Base-by-base conservation (phyloP, 2,329 filamentous ascomycete species). In the Talaromyces sp. region DNA sequence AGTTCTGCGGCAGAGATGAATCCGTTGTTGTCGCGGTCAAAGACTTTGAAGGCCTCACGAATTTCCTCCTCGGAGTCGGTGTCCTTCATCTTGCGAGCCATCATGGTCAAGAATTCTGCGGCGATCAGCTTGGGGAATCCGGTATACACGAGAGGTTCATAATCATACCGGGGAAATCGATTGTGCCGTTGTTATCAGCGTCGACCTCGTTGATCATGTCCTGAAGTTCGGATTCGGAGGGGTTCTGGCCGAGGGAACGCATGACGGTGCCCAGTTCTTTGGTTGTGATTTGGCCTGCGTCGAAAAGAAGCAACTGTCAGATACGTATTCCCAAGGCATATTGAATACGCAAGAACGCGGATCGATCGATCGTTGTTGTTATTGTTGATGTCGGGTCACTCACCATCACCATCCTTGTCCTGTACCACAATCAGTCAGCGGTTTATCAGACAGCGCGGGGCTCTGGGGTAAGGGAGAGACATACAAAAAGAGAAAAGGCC, bases 401-500 rank as follows among this genome's bases (percentile, higher is more conserved):
- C 80, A 93, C 90, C 90, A 88, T 94, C 90, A 73, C 90, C 90
- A 84, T 94, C 90, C 82, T 94, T 94, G 82, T 94, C 90, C 90
- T 93, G 71, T 75, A 67, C 65, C 40, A 63, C 42, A 63, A 66
- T 55, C 36, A 54, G 59, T 60, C 40, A 58, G 47, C 60, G 51
- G 28, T 30, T 40, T 14, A 33, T 30, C 33, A 33, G 23, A 53
- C 36, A 50, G 12, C 18, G 50, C 50, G 59, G 40, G 59, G 68
- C 56, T 47, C 34, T 9, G 51, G 61, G 47, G 57, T 55, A 30
- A 14, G 65, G 61, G 14, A 34, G 27, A 28, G 60, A 88, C 95
- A 89, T 89, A 99, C 95, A 82, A 99, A 99, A 69, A 99, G 91
- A 79, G 95, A 99, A 84, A 99, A 99, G 61, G 95, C 95, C 85